A percentile compares a stretch with the other conserved stretches of the same genome.
These are phyloP conservation scores for Moricandia moricandioides DNA, from an alignment of 345 rosid genomes.

Conservation along the genomic window DNA sequence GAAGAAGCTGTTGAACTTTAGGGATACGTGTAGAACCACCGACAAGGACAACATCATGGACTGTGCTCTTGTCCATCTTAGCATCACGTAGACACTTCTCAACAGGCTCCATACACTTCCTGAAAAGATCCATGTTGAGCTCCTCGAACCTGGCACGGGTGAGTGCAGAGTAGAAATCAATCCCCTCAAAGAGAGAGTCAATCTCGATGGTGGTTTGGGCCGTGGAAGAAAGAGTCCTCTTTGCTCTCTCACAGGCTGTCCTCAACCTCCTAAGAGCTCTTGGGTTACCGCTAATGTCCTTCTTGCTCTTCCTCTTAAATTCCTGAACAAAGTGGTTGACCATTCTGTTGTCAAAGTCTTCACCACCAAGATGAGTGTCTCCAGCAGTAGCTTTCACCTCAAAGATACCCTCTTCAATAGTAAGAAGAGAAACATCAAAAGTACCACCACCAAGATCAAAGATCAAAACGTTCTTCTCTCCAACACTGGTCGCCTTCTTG, in stretches of 20 bases:
- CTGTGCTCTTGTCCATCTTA: background rate
- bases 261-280: background rate
- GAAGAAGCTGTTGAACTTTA: background rate
- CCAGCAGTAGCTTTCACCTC: background rate
- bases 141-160: background rate
- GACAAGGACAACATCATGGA: background rate
- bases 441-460: no score
- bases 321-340: background rate
- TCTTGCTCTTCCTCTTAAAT: background rate
- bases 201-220: background rate
- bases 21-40: constrained; percentile 3
- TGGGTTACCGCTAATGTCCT: background rate
- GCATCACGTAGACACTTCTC: constrained; percentile 7
- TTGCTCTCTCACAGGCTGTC: background rate
- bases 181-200: background rate
- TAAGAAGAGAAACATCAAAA: no score
- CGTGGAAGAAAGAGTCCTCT: background rate
- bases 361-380: constrained; percentile 3
- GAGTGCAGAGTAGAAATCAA: background rate
- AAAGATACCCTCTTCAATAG: no score
- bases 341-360: background rate
- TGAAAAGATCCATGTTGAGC: background rate
- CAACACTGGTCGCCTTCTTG: background rate
- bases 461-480: no score
- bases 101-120: background rate